Evolutionary conservation across 345 rosid genomes (phyloP).

Genomic region (Clarkia xantiana): DNA sequence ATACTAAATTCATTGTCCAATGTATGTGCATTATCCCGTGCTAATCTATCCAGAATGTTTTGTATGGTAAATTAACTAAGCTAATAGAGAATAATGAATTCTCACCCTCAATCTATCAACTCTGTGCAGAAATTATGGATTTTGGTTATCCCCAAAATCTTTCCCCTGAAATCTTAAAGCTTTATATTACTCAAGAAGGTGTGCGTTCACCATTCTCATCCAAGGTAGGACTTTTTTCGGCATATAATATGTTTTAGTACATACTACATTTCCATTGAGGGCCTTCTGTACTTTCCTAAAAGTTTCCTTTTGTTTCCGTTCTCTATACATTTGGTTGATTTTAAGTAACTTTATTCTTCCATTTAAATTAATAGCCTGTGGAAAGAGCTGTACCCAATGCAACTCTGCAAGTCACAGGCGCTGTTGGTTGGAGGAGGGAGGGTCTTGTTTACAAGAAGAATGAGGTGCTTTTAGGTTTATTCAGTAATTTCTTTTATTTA

Average conservation of each 20-base stretch:
- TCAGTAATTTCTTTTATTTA: too few species aligned
- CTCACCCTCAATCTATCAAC: background rate
- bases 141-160: constrained; percentile 96
- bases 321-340: background rate
- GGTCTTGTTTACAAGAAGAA: constrained; percentile 94
- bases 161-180: constrained; percentile 94
- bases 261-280: too few species aligned
- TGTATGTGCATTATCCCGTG: too few species aligned
- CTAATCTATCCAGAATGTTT: too few species aligned
- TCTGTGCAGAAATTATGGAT: constrained; percentile 83
- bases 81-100: too few species aligned
- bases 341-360: constrained; percentile 2
- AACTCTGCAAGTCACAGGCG: constrained; percentile 97
- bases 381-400: constrained; percentile 97
- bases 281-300: too few species aligned
- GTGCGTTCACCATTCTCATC: constrained; percentile 95
- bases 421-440: constrained; percentile 99
- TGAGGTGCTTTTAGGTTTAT: constrained; percentile 43
- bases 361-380: constrained; percentile 31
- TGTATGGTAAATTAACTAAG: too few species aligned
- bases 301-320: too few species aligned
- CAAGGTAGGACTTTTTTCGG: constrained; percentile 38
- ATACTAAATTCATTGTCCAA: too few species aligned
- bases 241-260: background rate
- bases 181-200: constrained; percentile 96